Evolutionary conservation across 176 grass and related monocot genomes (phyloP), one percentile per base, ranked within the genome.

Genomic region (Paspalum notatum): DNA sequence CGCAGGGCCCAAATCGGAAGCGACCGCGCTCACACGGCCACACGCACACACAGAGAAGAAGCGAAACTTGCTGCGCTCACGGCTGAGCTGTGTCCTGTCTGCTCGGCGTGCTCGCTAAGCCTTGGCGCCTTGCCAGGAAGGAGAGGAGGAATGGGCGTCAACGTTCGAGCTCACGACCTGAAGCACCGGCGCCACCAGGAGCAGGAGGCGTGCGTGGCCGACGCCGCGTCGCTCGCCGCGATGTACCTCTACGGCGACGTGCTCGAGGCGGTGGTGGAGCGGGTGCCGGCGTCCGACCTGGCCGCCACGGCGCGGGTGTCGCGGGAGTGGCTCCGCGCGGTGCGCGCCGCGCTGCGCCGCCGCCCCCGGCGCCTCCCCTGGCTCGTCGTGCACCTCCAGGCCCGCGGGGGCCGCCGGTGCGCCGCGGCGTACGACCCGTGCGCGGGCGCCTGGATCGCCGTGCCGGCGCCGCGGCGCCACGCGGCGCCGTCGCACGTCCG

Each of bases 241-340:
- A 26, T 77, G 22, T 83, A 85, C 45, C 81, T 98, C 12, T 87
- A 93, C 57, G 95, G 92, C 10, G 95, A 98, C 64, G 78, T 98
- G 53, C 90, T 98, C 4, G 92, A 98, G 74, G 80, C 92, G 6
- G 90, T 98, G 37, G 73, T 93, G 62, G 80, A 62, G 20, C 88
- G 65, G 4, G 83, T 89, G 12, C 89, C 92, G 8, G 76, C 75
- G 8, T 24, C 90, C 2, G 95, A 98, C 46, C 92, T 98, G 44
- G 75, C 93, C 38, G 84, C 85, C 1, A 53, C 92, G n/a, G 93
- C 92, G 58, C 48, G 71, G 9, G 92, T 98, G 0, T 95, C 92
- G 38, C 80, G 75, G 16, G 87, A 91, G 84, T 98, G 95, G 95
- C 92, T 80, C 44, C 44, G 83, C 53, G 86, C 92, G 51, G 90